Conservation (phyloP, 345 rosid genomes). For the Pistacia vera region DNA sequence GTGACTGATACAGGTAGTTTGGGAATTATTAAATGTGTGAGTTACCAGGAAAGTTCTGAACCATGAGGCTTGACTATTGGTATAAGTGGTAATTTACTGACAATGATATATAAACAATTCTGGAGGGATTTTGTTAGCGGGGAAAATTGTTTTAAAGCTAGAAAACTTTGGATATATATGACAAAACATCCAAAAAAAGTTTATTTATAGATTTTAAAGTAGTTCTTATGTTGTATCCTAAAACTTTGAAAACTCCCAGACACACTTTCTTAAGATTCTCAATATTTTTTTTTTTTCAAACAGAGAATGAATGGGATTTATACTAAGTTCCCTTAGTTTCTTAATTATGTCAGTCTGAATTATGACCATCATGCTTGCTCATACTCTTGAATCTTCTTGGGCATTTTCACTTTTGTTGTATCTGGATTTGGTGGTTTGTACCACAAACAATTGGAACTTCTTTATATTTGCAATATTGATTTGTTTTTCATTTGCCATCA, state of each 20-base stretch:
- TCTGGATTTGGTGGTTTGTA: not conserved
- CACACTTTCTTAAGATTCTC: not conserved
- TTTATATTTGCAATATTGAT: not conserved
- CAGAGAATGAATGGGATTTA: not conserved
- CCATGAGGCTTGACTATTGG: not conserved
- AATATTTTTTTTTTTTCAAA: not conserved
- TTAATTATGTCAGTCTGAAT: not conserved
- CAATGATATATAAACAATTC: not conserved
- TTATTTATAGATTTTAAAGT: not conserved
- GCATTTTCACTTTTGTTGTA: not conserved
- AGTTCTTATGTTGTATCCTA: not conserved
- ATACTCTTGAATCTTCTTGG: not conserved
- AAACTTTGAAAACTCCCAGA: not conserved
- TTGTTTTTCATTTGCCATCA: not conserved
- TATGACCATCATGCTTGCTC: not conserved
- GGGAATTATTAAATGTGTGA: not conserved
- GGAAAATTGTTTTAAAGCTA: too few relatives aligned
- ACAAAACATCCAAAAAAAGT: not conserved
- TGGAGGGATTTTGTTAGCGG: not conserved
- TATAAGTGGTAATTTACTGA: not conserved
- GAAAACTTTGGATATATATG: too few relatives aligned
- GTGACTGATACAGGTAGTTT: constrained; percentile 79
- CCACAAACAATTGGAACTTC: not conserved
- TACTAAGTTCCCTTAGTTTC: not conserved
- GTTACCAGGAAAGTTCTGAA: not conserved